Conservation (phyloP, 2,329 filamentous ascomycete genomes). For the Mycosphaerelloides madeirae region DNA sequence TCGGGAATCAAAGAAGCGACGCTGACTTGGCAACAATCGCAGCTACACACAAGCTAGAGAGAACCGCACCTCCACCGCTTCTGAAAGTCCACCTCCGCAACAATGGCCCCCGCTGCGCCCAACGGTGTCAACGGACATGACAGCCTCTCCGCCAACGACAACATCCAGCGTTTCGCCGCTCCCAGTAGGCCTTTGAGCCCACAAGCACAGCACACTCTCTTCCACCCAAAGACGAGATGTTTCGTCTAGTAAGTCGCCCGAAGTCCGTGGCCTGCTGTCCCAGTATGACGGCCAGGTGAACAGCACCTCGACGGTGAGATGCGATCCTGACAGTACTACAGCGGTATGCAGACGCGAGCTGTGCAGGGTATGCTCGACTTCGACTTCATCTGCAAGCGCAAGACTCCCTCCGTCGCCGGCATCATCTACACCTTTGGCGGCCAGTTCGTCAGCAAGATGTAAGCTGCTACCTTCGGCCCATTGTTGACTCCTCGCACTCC, state of each 20-base stretch:
- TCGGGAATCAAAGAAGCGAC: too few relatives aligned
- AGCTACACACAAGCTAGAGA: background rate
- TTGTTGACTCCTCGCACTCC: constrained; percentile 5
- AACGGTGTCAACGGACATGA: constrained; percentile 30
- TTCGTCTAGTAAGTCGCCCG: constrained; percentile 77
- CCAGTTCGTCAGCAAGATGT: constrained; percentile 99
- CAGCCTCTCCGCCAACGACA: constrained; percentile 80
- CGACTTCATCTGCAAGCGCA: constrained; percentile 99
- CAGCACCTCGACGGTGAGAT: background rate
- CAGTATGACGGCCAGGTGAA: background rate
- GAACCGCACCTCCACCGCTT: background rate
- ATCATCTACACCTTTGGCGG: constrained; percentile 99
- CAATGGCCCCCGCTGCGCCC: constrained; percentile 42
- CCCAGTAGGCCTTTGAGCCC: constrained; percentile 91
- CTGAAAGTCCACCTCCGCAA: constrained; percentile 15
- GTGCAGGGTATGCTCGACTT: constrained; percentile 76
- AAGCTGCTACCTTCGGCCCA: constrained; percentile 13
- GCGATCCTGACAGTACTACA: constrained; percentile 35
- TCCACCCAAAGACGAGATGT: constrained; percentile 99
- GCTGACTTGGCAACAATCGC: constrained; percentile 1
- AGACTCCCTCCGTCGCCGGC: constrained; percentile 90
- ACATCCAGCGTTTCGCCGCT: constrained; percentile 93
- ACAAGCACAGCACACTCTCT: constrained; percentile 80
- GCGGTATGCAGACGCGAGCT: constrained; percentile 85
- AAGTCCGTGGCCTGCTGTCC: background rate